A percentile compares a stretch with the other conserved stretches of the same genome.
Conservation (phyloP, 306 rosid genomes). For the Lotus japonicus region DNA sequence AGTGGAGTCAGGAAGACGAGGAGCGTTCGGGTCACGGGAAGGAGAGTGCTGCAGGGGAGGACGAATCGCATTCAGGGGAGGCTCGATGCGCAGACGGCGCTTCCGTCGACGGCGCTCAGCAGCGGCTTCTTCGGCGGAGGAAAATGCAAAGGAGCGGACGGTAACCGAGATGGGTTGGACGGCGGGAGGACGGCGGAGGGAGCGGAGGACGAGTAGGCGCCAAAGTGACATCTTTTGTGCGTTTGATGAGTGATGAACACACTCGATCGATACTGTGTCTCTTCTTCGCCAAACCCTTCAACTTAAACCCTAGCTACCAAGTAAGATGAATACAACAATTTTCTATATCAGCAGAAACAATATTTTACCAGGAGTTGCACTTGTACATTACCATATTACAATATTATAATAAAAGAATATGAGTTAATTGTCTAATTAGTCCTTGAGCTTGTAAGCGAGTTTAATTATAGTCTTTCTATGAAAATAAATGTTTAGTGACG, state of each 20-base stretch:
- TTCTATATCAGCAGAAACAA: too few relatives aligned
- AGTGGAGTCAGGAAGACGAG: conserved; percentile 84
- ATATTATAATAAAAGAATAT: too few relatives aligned
- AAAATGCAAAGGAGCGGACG: conserved; percentile 60
- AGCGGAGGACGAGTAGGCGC: conserved; percentile 61
- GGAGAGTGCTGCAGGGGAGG: conserved; percentile 47
- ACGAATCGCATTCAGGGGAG: conserved; percentile 77
- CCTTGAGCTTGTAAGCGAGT: too few relatives aligned
- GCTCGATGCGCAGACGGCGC: conserved; percentile 88
- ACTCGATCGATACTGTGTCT: not conserved
- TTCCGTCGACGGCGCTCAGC: conserved; percentile 91
- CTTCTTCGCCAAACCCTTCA: not conserved
- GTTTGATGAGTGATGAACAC: not conserved
- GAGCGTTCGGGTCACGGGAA: conserved; percentile 76
- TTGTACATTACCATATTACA: too few relatives aligned
- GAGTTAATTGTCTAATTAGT: too few relatives aligned
- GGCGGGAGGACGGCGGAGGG: conserved; percentile 36
- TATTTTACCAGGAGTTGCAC: too few relatives aligned
- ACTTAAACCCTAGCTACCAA: too few relatives aligned
- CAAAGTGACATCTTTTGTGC: conserved; percentile 36
- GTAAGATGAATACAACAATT: too few relatives aligned
- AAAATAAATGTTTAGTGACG: too few relatives aligned
- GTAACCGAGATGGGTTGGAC: conserved; percentile 11
- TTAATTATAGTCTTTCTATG: too few relatives aligned
- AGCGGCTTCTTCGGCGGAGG: conserved; percentile 94